Percentiles rank a stretch among this genome's conserved stretches.
Evolutionary conservation across 129 eudicot species (phyloP).

Genomic region (Glebionis coronaria): DNA sequence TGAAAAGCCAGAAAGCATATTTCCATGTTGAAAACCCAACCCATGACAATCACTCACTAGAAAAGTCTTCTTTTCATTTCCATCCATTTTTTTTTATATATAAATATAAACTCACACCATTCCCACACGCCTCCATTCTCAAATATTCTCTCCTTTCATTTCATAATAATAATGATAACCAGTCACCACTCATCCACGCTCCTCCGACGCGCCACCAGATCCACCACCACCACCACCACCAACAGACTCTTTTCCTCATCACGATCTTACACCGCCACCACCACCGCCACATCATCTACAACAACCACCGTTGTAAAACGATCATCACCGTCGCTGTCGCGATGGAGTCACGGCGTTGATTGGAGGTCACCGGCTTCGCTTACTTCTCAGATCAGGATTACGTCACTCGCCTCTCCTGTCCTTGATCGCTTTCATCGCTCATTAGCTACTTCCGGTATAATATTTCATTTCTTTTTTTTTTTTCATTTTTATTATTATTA

Average conservation of each 20-base stretch:
- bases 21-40: not conserved
- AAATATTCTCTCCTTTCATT: not conserved
- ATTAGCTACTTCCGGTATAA: conserved; percentile 26
- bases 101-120: conserved; percentile 2
- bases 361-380: conserved; percentile 35
- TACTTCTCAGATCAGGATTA: conserved; percentile 34
- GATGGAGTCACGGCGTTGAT: conserved; percentile 38
- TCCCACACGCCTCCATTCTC: too few relatives aligned
- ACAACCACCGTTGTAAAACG: conserved; percentile 20
- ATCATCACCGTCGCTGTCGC: too few relatives aligned
- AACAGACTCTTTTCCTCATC: conserved; percentile 22
- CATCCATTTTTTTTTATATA: too few relatives aligned
- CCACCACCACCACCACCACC: conserved; percentile 20
- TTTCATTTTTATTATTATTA: not conserved
- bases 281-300: conserved; percentile 28
- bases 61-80: not conserved
- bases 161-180: conserved; percentile 23
- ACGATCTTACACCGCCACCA: conserved; percentile 30
- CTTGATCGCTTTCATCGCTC: conserved; percentile 33
- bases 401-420: conserved; percentile 24
- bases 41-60: not conserved
- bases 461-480: conserved; percentile 6
- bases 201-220: conserved; percentile 39
- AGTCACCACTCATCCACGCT: conserved; percentile 31
- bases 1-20: too few relatives aligned